These are phyloP conservation scores for Rosa chinensis DNA, from an alignment of 306 rosid species.

Conservation along the genomic window DNA sequence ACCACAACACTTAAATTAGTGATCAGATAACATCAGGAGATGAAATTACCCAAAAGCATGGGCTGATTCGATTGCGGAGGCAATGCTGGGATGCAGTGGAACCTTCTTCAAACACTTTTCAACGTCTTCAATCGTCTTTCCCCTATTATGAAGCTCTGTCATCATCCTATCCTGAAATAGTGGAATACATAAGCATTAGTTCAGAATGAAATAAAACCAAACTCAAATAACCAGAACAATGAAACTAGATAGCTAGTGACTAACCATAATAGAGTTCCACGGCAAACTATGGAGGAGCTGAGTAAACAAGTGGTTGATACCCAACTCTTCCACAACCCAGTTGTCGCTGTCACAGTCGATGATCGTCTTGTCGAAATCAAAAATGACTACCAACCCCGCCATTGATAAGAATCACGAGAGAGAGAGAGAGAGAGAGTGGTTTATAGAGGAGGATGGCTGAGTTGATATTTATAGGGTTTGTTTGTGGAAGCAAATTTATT, in stretches of 20 bases:
- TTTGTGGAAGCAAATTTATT: background rate
- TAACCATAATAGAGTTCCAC: slow-evolving; percentile 69
- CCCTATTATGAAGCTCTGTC: slow-evolving; percentile 53
- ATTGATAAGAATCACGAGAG: slow-evolving; percentile 1
- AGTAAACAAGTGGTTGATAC: slow-evolving; percentile 45
- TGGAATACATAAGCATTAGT: background rate
- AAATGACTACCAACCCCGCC: slow-evolving; percentile 39
- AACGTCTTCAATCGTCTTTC: slow-evolving; percentile 51
- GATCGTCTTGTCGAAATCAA: slow-evolving; percentile 66
- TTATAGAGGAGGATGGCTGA: background rate
- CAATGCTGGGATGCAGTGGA: slow-evolving; percentile 50
- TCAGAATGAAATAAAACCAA: background rate
- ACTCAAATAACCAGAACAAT: background rate
- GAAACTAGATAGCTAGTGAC: background rate
- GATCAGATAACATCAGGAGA: background rate
- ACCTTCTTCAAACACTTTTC: slow-evolving; percentile 40
- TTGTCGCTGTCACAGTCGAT: slow-evolving; percentile 67
- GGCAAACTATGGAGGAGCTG: slow-evolving; percentile 50
- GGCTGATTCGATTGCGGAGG: slow-evolving; percentile 53
- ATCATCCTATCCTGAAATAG: slow-evolving; percentile 53
- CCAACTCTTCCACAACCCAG: slow-evolving; percentile 60
- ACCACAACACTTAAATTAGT: background rate
- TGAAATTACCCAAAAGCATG: slow-evolving; percentile 50
- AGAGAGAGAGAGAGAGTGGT: background rate
- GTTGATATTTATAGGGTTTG: background rate